Base-by-base conservation (phyloP, 2,329 filamentous ascomycete species). In the Aureobasidium melanogenum region DNA sequence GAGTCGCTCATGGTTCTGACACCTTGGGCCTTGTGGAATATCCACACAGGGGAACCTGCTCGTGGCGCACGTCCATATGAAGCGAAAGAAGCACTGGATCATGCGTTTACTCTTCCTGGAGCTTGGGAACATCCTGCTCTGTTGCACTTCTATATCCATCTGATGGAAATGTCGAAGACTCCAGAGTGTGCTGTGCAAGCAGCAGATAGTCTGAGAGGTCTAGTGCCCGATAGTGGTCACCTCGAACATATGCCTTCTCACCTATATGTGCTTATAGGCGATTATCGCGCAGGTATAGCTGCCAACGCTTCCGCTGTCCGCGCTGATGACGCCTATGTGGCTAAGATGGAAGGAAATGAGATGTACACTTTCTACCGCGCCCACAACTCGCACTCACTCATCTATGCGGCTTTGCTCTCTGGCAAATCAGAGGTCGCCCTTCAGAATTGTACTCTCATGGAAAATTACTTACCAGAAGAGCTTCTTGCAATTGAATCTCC, bases 391-490 rank as follows among this genome's bases (percentile, higher is more conserved):
- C 88, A 92, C 69, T 91, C 89, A 65, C 80, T 84, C 2, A 81
- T 91, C 52, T 92, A 92, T 69, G 85, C 86, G 0, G 88, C 88
- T 61, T 89, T 92, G 87, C 88, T 92, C 65, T 82, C 87, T 0
- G 89, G 85, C 0, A 83, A 87, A 69, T 87, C 79, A 1, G 69
- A 75, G 24, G 76, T 86, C 12, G 86, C 87, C 0, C 71, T 91
- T 1, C 80, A 87, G 0, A 85, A 86, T 0, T 81, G 82, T 0
- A 66, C 69, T 0, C 75, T 78, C 44, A 79, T 91, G 57, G 87
- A 91, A 67, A 73, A 73, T 0, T 83, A 83, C 0, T 74, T 92
- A 5, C 82, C 88, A 0, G 83, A 87, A 60, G 80, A 81, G 0
- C 72, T 91, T 3, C 76, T 92, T 0, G 80, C 82, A 0, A 77